Evolutionary conservation across 768 basidiomycete species (phyloP).

Genomic region (Dioszegia crocea): DNA sequence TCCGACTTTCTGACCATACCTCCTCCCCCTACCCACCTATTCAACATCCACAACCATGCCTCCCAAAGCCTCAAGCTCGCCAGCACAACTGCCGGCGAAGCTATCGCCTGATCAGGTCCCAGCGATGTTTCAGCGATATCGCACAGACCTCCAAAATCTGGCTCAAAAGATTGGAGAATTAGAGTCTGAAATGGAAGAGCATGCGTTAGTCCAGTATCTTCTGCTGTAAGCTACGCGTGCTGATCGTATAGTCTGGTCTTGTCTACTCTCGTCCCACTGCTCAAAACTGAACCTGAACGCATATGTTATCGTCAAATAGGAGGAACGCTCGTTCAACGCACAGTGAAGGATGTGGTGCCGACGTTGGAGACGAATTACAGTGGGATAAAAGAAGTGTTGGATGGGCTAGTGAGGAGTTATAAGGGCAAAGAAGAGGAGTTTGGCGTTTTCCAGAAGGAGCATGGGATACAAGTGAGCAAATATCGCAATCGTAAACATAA

Average conservation of each 20-base stretch:
- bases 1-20: no score
- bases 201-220: constrained; percentile 61
- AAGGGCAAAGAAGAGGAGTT: constrained; percentile 54
- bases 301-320: constrained; percentile 97
- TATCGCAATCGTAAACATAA: no score
- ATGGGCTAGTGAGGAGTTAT: constrained; percentile 77
- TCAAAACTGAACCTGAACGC: constrained; percentile 76
- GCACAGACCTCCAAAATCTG: constrained; percentile 84
- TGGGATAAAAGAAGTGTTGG: constrained; percentile 73
- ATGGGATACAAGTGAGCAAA: constrained; percentile 57
- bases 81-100: constrained; percentile 14
- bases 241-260: constrained; percentile 71
- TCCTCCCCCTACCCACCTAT: no score
- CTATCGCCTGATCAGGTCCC: constrained; percentile 36
- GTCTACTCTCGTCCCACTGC: constrained; percentile 74
- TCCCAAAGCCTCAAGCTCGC: constrained; percentile 23
- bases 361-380: constrained; percentile 67
- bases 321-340: constrained; percentile 89
- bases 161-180: constrained; percentile 94
- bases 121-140: constrained; percentile 65
- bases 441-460: constrained; percentile 42
- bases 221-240: not conserved
- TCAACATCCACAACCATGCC: constrained; percentile 20
- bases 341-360: constrained; percentile 90
- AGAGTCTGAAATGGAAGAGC: constrained; percentile 93